These are phyloP conservation scores for Aspergillus funiculosus DNA, from an alignment of 495 filamentous ascomycete species.

Conservation along the genomic window DNA sequence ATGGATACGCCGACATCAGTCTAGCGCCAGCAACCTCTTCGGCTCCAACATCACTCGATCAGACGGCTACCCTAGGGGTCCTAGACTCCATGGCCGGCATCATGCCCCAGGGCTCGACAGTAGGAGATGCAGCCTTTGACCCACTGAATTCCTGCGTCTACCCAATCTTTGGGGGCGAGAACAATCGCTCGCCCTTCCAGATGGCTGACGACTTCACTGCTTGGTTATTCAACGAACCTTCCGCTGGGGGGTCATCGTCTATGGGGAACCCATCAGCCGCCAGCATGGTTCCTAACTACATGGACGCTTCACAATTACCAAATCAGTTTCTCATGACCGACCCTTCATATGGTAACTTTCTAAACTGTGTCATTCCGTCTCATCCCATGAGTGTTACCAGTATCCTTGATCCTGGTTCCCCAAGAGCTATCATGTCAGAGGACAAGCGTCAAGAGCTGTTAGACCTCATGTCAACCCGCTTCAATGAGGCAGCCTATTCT, in stretches of 20 bases:
- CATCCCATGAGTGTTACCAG: slow-evolving; percentile 88
- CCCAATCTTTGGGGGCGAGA: slow-evolving; percentile 79
- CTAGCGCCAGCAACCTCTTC: slow-evolving; percentile 18
- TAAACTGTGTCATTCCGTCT: slow-evolving; percentile 41
- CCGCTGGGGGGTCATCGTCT: slow-evolving; percentile 28
- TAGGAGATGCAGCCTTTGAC: slow-evolving; percentile 48
- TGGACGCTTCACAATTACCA: slow-evolving; percentile 40
- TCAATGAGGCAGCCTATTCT: slow-evolving; percentile 74
- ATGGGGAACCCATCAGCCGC: slow-evolving; percentile 24
- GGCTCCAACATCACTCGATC: slow-evolving; percentile 16
- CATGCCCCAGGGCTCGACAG: slow-evolving; percentile 31
- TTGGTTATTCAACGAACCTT: slow-evolving; percentile 75
- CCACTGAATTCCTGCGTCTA: slow-evolving; percentile 64
- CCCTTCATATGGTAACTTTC: slow-evolving; percentile 32
- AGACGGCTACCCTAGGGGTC: slow-evolving; percentile 8
- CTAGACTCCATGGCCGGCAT: slow-evolving; percentile 33
- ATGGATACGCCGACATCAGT: slow-evolving; percentile 29
- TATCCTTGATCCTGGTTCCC: slow-evolving; percentile 75
- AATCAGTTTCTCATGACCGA: slow-evolving; percentile 41
- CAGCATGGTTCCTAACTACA: slow-evolving; percentile 43
- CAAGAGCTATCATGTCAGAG: slow-evolving; percentile 76
- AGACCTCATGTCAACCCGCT: slow-evolving; percentile 76
- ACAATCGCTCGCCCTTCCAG: slow-evolving; percentile 79
- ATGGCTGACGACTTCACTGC: slow-evolving; percentile 91
- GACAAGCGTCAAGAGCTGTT: slow-evolving; percentile 79